Conservation (phyloP, 2,329 filamentous ascomycete genomes). For the Colletotrichum sp. region DNA sequence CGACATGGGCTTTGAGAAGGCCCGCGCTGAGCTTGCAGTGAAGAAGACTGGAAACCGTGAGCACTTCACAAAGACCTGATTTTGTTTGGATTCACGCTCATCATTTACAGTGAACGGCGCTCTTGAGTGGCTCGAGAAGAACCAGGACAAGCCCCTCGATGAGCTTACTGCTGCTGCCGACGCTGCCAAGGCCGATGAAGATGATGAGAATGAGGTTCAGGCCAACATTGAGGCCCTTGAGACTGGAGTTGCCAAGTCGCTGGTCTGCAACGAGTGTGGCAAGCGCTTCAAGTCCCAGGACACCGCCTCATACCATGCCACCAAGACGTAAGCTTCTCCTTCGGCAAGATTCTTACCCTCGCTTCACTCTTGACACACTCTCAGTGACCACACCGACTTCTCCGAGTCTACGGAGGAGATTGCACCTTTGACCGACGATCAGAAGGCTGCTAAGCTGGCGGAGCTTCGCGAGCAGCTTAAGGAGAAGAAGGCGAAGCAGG, state of each 20-base stretch:
- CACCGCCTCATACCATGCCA: constrained; percentile 88
- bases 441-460: constrained; percentile 81
- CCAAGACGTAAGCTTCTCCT: constrained; percentile 70
- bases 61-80: constrained; percentile 35
- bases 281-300: constrained; percentile 86
- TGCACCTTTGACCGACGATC: constrained; percentile 86
- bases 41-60: constrained; percentile 81
- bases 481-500: constrained; percentile 73
- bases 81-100: not conserved
- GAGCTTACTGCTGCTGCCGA: constrained; percentile 66
- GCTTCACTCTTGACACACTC: constrained; percentile 10
- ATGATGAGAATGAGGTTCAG: constrained; percentile 53
- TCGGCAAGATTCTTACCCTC: not conserved
- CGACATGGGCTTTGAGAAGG: constrained; percentile 83
- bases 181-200: constrained; percentile 39
- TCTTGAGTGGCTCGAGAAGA: constrained; percentile 92
- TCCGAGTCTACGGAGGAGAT: constrained; percentile 93
- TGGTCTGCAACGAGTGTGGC: constrained; percentile 93
- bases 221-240: constrained; percentile 70
- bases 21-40: constrained; percentile 82
- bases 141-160: constrained; percentile 86
- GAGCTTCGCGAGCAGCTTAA: constrained; percentile 76
- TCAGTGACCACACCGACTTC: constrained; percentile 87
- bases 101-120: constrained; percentile 75
- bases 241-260: constrained; percentile 76